A percentile compares a stretch with the other conserved stretches of the same genome.
Conservation (phyloP, 2,329 filamentous ascomycete genomes). For the Beauveria scarabaeidicola region DNA sequence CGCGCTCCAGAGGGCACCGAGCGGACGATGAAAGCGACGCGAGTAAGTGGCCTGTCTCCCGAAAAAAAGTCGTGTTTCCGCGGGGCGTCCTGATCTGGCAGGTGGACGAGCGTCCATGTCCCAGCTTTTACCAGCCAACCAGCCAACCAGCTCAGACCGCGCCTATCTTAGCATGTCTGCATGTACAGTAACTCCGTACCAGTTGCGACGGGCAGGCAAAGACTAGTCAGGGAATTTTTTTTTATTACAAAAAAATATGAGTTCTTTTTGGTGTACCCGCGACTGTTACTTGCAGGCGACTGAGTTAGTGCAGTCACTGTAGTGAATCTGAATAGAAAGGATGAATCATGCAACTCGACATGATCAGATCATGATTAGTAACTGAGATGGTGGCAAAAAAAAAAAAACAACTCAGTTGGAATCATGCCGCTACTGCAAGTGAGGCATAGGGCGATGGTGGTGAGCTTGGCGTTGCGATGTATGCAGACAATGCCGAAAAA, state of each 20-base stretch:
- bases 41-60: not conserved
- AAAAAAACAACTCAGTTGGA: not conserved
- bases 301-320: too few relatives aligned
- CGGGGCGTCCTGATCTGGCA: constrained; percentile 5
- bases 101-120: not conserved
- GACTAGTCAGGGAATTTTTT: not conserved
- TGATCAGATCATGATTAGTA: too few relatives aligned
- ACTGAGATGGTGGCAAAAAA: not conserved
- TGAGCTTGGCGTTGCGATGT: not conserved
- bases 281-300: too few relatives aligned
- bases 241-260: not conserved
- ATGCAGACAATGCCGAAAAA: not conserved
- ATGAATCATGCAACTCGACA: not conserved
- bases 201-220: constrained; percentile 2
- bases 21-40: not conserved
- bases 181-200: too few relatives aligned
- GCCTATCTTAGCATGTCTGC: not conserved
- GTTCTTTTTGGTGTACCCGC: too few relatives aligned
- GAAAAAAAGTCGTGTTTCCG: not conserved
- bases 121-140: too few relatives aligned
- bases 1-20: not conserved
- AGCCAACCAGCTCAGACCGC: constrained; percentile 1
- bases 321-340: too few relatives aligned
- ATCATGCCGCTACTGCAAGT: not conserved
- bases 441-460: not conserved